phyloP scores from a whole-genome alignment of 2,329 filamentous ascomycete species.

The Teratosphaeria pseudoeucalypti region DNA sequence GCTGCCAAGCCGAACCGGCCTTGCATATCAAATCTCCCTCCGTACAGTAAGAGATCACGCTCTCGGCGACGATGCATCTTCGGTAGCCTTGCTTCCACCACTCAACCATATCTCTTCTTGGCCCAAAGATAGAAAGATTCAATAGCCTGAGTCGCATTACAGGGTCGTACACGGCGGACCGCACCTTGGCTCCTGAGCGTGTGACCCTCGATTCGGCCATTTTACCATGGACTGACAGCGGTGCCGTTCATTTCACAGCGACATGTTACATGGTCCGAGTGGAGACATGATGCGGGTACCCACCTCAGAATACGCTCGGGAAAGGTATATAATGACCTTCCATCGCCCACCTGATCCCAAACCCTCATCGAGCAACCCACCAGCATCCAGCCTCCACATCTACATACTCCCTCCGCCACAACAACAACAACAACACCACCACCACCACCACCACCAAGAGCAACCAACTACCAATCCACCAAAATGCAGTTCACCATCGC shows the following conservation, averaged over 20 bases:
- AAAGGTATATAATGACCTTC: background rate
- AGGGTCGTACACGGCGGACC: background rate
- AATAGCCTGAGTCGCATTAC: background rate
- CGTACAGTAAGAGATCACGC: too few species aligned
- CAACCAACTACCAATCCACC: background rate
- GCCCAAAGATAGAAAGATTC: background rate
- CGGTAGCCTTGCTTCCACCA: too few species aligned
- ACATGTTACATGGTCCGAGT: background rate
- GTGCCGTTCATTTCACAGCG: background rate
- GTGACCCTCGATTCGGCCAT: background rate
- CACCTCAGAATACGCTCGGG: background rate
- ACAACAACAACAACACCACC: background rate
- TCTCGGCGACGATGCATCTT: too few species aligned
- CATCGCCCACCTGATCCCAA: background rate
- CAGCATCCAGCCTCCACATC: background rate
- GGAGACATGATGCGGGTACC: background rate
- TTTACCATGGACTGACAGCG: background rate
- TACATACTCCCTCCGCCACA: background rate
- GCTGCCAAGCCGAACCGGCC: too few species aligned
- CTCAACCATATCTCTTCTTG: background rate
- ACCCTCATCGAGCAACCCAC: background rate
- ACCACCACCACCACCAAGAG: background rate
- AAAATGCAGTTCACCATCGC: conserved; percentile 11
- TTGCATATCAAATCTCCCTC: too few species aligned
- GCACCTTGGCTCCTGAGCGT: background rate